phyloP scores from a whole-genome alignment of 331 rosid species.

The Telfairia occidentalis region DNA sequence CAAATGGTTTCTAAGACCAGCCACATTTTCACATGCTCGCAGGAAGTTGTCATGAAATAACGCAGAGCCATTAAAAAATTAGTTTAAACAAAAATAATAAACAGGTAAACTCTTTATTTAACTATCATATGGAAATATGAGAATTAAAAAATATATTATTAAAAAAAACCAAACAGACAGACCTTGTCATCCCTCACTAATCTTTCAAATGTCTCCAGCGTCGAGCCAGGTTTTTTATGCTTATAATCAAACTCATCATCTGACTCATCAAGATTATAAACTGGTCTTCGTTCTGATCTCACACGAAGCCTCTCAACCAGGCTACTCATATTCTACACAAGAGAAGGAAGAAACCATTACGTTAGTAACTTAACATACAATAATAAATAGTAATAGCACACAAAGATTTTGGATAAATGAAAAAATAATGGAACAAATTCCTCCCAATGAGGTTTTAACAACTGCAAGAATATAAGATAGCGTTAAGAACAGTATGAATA shows the following conservation, averaged over 20 bases:
- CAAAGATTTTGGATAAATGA: not conserved
- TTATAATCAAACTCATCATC: slow-evolving; percentile 76
- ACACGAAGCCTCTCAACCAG: slow-evolving; percentile 98
- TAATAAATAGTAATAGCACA: not conserved
- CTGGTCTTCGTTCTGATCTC: slow-evolving; percentile 86
- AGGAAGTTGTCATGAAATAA: not conserved
- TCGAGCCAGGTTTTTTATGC: slow-evolving; percentile 40
- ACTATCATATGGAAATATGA: not conserved
- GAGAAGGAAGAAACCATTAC: not conserved
- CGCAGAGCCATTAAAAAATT: not conserved
- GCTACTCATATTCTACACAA: slow-evolving; percentile 74
- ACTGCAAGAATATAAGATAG: not conserved
- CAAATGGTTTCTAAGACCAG: not conserved
- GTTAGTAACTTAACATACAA: not conserved
- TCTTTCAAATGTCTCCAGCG: slow-evolving; percentile 53
- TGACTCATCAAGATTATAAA: slow-evolving; percentile 80
- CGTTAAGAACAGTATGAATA: not conserved
- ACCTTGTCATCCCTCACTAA: slow-evolving; percentile 68
- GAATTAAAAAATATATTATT: not conserved
- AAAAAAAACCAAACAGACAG: slow-evolving; percentile 18
- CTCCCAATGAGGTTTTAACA: not conserved
- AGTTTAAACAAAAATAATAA: not conserved
- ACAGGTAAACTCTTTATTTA: not conserved
- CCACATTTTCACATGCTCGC: not conserved
- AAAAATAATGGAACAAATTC: not conserved